Evolutionary conservation across 371 early-diverging fungal genomes (phyloP).

Genomic region (Basidiobolus meristosporus): DNA sequence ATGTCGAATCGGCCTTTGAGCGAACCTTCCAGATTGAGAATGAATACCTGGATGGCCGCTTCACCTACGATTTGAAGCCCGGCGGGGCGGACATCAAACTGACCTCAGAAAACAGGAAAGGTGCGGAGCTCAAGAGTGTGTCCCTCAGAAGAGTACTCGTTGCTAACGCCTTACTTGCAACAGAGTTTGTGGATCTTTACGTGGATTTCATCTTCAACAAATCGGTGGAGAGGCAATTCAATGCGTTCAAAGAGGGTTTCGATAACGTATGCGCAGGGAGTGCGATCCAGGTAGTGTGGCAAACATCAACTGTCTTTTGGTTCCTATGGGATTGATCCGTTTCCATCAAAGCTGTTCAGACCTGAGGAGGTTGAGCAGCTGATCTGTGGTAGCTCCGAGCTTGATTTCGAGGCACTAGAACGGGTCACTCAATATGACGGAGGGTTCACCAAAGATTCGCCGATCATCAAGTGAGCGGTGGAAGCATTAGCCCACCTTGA

Average conservation of each 20-base stretch:
- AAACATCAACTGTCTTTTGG: background rate
- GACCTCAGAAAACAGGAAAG: conserved; percentile 32
- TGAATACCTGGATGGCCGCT: conserved; percentile 48
- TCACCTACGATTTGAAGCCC: conserved; percentile 42
- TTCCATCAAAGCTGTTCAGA: conserved; percentile 5
- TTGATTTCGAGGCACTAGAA: conserved; percentile 75
- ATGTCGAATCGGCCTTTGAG: conserved; percentile 66
- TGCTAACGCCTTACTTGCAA: background rate
- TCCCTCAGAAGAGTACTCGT: background rate
- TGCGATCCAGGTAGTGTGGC: conserved; percentile 32
- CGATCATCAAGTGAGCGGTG: too few relatives aligned
- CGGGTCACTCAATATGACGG: conserved; percentile 77
- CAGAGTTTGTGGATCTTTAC: conserved; percentile 54
- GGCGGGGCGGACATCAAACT: conserved; percentile 51
- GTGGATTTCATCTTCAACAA: conserved; percentile 26
- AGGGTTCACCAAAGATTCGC: conserved; percentile 41
- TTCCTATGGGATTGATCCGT: too few relatives aligned
- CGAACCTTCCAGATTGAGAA: conserved; percentile 64
- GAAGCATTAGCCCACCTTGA: too few relatives aligned
- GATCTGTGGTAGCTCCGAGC: conserved; percentile 74
- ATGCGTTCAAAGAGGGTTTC: conserved; percentile 81
- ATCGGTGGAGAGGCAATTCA: conserved; percentile 58
- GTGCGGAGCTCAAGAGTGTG: too few relatives aligned
- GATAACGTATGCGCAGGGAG: conserved; percentile 66
- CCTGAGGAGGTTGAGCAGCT: conserved; percentile 91